A percentile compares a stretch with the other conserved stretches of the same genome.
Conservation (phyloP, 352 stramenopile genomes). For the Globisporangium spiculum region DNA sequence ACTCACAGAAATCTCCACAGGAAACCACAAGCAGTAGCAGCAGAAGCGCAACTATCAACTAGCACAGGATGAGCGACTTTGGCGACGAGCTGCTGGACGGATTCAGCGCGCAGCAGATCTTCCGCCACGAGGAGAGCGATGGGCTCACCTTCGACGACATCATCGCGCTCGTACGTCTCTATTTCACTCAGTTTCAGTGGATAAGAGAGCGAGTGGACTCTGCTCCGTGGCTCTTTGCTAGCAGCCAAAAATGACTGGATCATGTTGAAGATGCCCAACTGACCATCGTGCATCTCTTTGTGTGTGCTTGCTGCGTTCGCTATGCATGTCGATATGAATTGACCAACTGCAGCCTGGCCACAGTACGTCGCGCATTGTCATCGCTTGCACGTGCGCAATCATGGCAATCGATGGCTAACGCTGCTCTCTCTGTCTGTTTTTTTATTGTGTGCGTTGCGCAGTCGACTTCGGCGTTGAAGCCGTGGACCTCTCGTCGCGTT, state of each 20-base stretch:
- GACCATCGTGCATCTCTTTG: not conserved
- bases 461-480: slow-evolving; percentile 93
- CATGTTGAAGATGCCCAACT: slow-evolving; percentile 10
- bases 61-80: slow-evolving; percentile 8
- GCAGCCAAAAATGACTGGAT: not conserved
- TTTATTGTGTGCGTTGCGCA: slow-evolving; percentile 13
- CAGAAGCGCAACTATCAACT: not conserved
- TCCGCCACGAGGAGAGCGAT: slow-evolving; percentile 62
- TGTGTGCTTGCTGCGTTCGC: not conserved
- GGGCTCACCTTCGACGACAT: slow-evolving; percentile 86
- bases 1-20: not conserved
- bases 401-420: not conserved
- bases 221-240: not conserved
- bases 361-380: slow-evolving; percentile 36
- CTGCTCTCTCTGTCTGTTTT: not conserved
- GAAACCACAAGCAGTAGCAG: not conserved
- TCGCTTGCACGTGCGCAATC: not conserved
- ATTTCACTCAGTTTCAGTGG: no score
- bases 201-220: not conserved
- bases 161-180: slow-evolving; percentile 59
- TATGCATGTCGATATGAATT: not conserved
- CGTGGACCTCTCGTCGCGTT: slow-evolving; percentile 88
- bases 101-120: slow-evolving; percentile 70
- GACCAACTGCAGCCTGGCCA: slow-evolving; percentile 42
- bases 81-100: slow-evolving; percentile 49